Evolutionary conservation across 1,284 basidiomycete species (phyloP).

Genomic region (Heterobasidion parviporum): DNA sequence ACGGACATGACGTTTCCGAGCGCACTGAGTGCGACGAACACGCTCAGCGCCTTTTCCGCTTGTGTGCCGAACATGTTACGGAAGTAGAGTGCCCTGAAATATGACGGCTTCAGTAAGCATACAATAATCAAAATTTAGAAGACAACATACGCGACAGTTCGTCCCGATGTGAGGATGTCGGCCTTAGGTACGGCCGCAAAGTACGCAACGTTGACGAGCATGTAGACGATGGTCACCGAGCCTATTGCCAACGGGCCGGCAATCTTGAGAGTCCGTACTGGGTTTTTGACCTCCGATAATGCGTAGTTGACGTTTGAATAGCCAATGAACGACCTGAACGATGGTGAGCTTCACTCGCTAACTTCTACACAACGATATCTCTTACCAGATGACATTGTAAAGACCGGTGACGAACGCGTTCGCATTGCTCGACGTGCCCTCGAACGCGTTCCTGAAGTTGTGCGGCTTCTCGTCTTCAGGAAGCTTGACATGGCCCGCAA

Average conservation of each 20-base stretch:
- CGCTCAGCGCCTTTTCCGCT: constrained; percentile 53
- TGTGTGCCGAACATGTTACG: constrained; percentile 55
- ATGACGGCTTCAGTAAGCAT: background rate
- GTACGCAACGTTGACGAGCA: constrained; percentile 61
- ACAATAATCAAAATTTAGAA: background rate
- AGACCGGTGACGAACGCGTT: constrained; percentile 55
- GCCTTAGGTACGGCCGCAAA: constrained; percentile 59
- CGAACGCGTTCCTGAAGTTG: constrained; percentile 49
- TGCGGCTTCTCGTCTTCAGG: constrained; percentile 23
- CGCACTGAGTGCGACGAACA: constrained; percentile 53
- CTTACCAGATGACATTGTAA: constrained; percentile 60
- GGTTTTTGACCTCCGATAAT: constrained; percentile 58
- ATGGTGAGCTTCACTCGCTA: background rate
- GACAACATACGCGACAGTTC: constrained; percentile 49
- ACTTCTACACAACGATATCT: background rate
- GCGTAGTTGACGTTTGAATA: constrained; percentile 69
- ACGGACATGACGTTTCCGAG: constrained; percentile 55
- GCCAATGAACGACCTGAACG: constrained; percentile 53
- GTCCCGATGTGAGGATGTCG: constrained; percentile 53
- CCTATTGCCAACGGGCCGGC: constrained; percentile 59
- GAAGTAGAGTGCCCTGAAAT: constrained; percentile 52
- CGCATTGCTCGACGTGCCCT: constrained; percentile 35
- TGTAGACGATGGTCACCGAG: constrained; percentile 44
- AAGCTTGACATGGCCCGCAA: constrained; percentile 6
- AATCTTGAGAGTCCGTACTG: constrained; percentile 55